Base-by-base conservation (phyloP, 2,329 filamentous ascomycete species). In the Pseudovirgaria hyperparasitica region DNA sequence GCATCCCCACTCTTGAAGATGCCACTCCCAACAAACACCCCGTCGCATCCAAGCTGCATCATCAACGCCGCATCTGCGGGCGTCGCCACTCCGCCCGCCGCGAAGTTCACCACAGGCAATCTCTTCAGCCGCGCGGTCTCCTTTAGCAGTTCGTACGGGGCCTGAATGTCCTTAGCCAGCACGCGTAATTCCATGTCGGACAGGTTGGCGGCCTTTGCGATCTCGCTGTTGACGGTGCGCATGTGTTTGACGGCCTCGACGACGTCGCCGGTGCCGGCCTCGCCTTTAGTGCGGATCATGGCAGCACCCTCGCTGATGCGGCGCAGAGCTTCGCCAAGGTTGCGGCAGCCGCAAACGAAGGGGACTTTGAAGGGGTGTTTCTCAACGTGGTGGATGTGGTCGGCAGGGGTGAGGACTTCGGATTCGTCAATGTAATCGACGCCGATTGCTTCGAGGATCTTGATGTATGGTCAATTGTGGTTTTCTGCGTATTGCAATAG, bases 31-130 rank as follows among this genome's bases (percentile, higher is more conserved):
- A 98, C 90, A 51, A 98, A 98, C 19, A 98, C 90, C 32, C 90
- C 90, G 49, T 98, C 90, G 50, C 90, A 96, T 34, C 90, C 90
- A 38, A 98, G 65, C 67, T 96, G 87, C 90, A 98, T 98, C 87
- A 98, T 82, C 62, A 98, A 65, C 2, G 90, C 90, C 1, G 90
- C 90, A 57, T 98, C 90, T 0, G 90, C 90, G 0, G 90, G 90
- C 1, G 90, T 98, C n/a, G 90, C 90, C n/a, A 98, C 81, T 31
- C 90, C 90, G n/a, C 90, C 90, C 4, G 90, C 90, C 1, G 90
- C 90, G 44, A 98, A 96, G 67, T 96, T 96, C 38, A 98, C 90
- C 1, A 96, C 87, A 3, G 90, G 90, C 29, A 98, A 65, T 26
- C 90, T 70, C 22, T 85, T 85, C 38, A 92, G 67, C 63, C 85